Percentiles rank a stretch among this genome's conserved stretches.
phyloP scores from a whole-genome alignment of 805 yeast species.

The Maudiozyma serrabonitensis region DNA sequence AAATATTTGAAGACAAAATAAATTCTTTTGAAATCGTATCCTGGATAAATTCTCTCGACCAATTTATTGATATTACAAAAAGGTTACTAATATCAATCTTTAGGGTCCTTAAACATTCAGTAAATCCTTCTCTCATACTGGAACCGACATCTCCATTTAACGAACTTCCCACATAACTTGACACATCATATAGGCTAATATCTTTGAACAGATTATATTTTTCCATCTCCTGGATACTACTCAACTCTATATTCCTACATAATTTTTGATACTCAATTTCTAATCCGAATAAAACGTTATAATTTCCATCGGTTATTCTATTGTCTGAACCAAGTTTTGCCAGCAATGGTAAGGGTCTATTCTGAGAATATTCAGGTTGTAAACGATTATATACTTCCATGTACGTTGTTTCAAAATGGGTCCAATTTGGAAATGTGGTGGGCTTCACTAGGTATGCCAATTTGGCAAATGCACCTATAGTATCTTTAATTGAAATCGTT shows the following conservation, averaged over 20 bases:
- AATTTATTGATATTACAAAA: constrained; percentile 23
- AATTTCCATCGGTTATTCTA: constrained; percentile 6
- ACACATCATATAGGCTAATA: constrained; percentile 10
- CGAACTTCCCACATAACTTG: constrained; percentile 5
- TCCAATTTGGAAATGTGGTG: constrained; percentile 16
- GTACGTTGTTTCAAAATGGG: constrained; percentile 18
- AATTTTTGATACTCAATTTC: constrained; percentile 14
- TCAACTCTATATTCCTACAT: constrained; percentile 15
- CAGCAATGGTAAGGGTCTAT: background rate
- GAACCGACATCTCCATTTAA: background rate
- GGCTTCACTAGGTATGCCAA: constrained; percentile 16
- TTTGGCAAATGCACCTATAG: constrained; percentile 17
- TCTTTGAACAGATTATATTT: constrained; percentile 11
- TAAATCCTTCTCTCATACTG: constrained; percentile 12
- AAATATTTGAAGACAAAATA: constrained; percentile 8
- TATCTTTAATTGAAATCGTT: constrained; percentile 24
- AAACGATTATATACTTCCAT: constrained; percentile 11
- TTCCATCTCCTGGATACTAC: constrained; percentile 19
- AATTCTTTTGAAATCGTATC: constrained; percentile 6
- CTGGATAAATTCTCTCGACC: constrained; percentile 24
- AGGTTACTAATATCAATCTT: constrained; percentile 5
- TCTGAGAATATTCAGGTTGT: background rate
- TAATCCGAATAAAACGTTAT: constrained; percentile 5
- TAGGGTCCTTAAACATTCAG: constrained; percentile 3
- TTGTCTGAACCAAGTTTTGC: background rate